These are phyloP conservation scores for Pythium chondricola DNA, from an alignment of 352 stramenopile species.

Conservation along the genomic window DNA sequence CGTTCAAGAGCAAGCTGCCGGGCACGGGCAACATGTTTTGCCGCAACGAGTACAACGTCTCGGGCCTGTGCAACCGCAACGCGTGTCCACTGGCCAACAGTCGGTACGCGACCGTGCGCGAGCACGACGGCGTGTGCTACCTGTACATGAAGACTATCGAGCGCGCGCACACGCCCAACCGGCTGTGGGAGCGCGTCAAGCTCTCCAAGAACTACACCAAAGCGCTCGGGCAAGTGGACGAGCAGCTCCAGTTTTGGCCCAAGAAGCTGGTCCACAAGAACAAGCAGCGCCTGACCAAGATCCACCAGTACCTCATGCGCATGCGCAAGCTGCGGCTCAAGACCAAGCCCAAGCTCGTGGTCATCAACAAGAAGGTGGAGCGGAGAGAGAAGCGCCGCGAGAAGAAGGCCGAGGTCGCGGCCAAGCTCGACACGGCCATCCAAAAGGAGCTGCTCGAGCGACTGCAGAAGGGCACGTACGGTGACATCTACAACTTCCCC, in stretches of 20 bases:
- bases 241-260: conserved; percentile 97
- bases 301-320: conserved; percentile 98
- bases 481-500: conserved; percentile 99
- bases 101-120: conserved; percentile 97
- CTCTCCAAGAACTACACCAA: conserved; percentile 97
- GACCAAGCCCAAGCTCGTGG: conserved; percentile 90
- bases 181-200: conserved; percentile 98
- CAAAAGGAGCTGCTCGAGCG: conserved; percentile 98
- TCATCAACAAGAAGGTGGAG: conserved; percentile 96
- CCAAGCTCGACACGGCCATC: conserved; percentile 94
- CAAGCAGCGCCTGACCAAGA: conserved; percentile 99
- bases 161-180: conserved; percentile 97
- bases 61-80: conserved; percentile 95
- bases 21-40: conserved; percentile 94
- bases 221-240: conserved; percentile 91
- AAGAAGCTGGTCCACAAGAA: conserved; percentile 98
- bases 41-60: conserved; percentile 97
- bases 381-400: conserved; percentile 93
- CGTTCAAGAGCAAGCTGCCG: conserved; percentile 95
- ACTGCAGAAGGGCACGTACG: conserved; percentile 96
- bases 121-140: conserved; percentile 94
- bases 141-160: conserved; percentile 99
- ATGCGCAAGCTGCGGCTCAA: conserved; percentile 98
- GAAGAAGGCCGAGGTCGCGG: conserved; percentile 94
- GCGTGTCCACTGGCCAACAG: conserved; percentile 97